A percentile compares a stretch with the other conserved stretches of the same genome.
phyloP scores from a whole-genome alignment of 2,329 filamentous ascomycete genomes.

The Aspergillus fumigatus region DNA sequence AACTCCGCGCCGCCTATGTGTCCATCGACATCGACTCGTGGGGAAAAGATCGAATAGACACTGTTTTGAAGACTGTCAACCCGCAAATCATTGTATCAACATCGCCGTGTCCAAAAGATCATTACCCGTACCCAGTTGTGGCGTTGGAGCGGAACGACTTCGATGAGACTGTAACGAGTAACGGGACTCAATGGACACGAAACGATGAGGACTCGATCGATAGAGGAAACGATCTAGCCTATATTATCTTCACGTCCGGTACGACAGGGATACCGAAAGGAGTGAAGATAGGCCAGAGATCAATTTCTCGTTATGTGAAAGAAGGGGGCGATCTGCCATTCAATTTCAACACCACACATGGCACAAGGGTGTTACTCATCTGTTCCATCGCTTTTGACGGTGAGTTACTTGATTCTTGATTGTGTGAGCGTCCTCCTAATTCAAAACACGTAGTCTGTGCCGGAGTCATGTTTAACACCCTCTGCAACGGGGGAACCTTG shows the following conservation, averaged over 20 bases:
- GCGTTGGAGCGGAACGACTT: too few species aligned
- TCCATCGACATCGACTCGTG: background rate
- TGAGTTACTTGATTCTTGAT: slow-evolving; percentile 3
- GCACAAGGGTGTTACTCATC: slow-evolving; percentile 14
- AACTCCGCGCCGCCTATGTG: background rate
- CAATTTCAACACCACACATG: background rate
- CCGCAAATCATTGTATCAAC: background rate
- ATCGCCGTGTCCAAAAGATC: background rate
- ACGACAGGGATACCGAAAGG: slow-evolving; percentile 4
- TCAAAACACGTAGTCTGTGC: background rate
- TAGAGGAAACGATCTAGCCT: background rate
- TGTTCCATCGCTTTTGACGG: slow-evolving; percentile 26
- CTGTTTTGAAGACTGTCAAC: background rate
- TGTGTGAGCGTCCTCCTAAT: too few species aligned
- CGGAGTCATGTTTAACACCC: slow-evolving; percentile 13
- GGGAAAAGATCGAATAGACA: background rate
- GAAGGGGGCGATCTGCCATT: slow-evolving; percentile 1
- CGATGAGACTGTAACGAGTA: too few species aligned
- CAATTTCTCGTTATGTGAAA: slow-evolving; percentile 6
- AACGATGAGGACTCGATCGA: background rate
- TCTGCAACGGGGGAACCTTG: slow-evolving; percentile 16
- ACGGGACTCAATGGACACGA: background rate
- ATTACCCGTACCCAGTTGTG: too few species aligned
- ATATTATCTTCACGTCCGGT: slow-evolving; percentile 3
- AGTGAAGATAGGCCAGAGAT: slow-evolving; percentile 1